Base-by-base conservation (phyloP, 768 basidiomycete species). In the Trametes gibbosa region DNA sequence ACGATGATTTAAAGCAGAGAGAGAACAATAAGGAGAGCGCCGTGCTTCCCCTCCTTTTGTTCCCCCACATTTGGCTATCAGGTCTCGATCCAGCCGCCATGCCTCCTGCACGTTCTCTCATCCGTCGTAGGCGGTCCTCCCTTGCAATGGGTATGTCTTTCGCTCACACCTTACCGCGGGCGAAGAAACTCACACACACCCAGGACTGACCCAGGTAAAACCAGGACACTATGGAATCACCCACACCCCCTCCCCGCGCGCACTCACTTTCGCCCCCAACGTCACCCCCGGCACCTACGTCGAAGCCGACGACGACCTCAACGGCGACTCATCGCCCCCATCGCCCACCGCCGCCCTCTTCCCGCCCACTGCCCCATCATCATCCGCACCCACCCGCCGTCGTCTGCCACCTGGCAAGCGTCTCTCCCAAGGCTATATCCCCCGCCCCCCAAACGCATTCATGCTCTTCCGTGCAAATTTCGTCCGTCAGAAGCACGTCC, bases 401-500 rank as follows among this genome's bases (percentile, higher is more conserved):
- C 80, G 84, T 0, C 74, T 69, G 2, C 84, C 84, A 1, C 84
- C 83, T 0, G 84, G 82, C 59, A 88, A 85, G 75, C 80, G 84
- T 47, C 79, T 80, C 51, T 89, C 73, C 74, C 84, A 86, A 58
- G 77, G 79, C 47, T 85, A 85, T 69, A 82, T 92, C 46, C 86
- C 86, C 35, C 84, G 92, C 10, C 92, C 92, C 2, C 80, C 88
- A 48, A 95, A 94, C 69, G 87, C 92, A 16, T 95, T 94, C 78
- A 92, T 93, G 75, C 77, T 93, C 60, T 93, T 84, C 70, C 85
- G 92, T 37, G 89, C 85, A 13, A 83, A 81, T 71, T 82, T 89
- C 46, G 69, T 75, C 14, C 69, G 69, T 23, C 78, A 79, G 50
- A 77, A 81, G 40, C 79, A 81, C 53, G 78, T 81, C 19, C 79